Percentiles rank a stretch among this genome's conserved stretches.
phyloP scores from a whole-genome alignment of 371 early-diverging fungal genomes.

The Mortierella sp. region DNA sequence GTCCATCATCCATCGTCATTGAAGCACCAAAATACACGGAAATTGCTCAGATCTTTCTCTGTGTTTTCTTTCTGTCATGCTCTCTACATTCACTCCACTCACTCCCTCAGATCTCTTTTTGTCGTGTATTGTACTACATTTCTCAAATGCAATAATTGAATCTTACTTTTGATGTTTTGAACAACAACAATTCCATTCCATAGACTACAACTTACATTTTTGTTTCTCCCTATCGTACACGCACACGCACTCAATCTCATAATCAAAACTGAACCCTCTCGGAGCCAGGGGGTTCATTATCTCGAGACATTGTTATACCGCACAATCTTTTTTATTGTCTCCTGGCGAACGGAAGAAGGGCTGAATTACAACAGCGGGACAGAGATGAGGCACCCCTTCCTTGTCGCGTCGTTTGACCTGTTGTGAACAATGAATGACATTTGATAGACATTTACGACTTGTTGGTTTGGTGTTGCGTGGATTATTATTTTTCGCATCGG shows the following conservation, averaged over 20 bases:
- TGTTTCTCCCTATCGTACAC: background rate
- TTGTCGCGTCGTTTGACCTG: background rate
- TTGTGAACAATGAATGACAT: background rate
- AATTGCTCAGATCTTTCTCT: conserved; percentile 14
- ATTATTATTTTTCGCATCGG: background rate
- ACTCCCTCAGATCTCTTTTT: background rate
- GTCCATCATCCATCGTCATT: background rate
- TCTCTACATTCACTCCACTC: background rate
- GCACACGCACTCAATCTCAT: background rate
- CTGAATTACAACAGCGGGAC: background rate
- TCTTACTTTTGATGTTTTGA: background rate
- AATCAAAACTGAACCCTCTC: background rate
- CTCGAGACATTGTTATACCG: background rate
- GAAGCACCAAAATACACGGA: background rate
- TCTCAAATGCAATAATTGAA: conserved; percentile 1
- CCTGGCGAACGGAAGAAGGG: background rate
- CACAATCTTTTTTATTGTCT: background rate
- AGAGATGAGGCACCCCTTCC: background rate
- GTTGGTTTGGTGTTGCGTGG: background rate
- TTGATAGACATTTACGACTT: background rate
- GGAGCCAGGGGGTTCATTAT: conserved; percentile 8
- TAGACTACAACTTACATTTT: background rate
- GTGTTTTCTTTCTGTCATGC: background rate
- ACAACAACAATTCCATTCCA: background rate
- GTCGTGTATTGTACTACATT: background rate